phyloP scores from a whole-genome alignment of 345 rosid genomes.

The Gossypium thurberi region DNA sequence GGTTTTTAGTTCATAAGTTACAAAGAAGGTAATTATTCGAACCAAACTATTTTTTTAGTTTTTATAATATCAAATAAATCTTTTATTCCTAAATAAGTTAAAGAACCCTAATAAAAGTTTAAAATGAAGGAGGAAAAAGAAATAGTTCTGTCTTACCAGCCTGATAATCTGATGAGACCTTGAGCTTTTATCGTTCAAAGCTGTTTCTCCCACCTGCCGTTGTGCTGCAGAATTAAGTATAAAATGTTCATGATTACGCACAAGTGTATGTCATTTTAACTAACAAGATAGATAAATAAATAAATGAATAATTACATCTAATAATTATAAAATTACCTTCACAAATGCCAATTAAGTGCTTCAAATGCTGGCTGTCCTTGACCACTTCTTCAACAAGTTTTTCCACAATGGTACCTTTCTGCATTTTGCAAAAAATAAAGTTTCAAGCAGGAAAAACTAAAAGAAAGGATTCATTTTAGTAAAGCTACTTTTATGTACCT shows the following conservation, averaged over 20 bases:
- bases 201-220: slow-evolving; percentile 94
- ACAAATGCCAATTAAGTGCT: slow-evolving; percentile 72
- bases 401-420: slow-evolving; percentile 90
- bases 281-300: neutral
- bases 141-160: slow-evolving; percentile 48
- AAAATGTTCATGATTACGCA: neutral
- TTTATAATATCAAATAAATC: no score
- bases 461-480: neutral
- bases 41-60: neutral
- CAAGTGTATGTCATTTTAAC: neutral
- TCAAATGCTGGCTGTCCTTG: slow-evolving; percentile 63
- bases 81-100: no score
- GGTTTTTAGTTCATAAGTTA: neutral
- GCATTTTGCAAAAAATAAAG: slow-evolving; percentile 19
- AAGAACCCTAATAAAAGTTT: neutral
- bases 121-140: neutral
- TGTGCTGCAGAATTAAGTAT: slow-evolving; percentile 49
- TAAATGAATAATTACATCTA: neutral
- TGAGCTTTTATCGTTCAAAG: slow-evolving; percentile 87
- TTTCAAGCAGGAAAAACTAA: neutral
- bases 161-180: slow-evolving; percentile 96
- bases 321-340: slow-evolving; percentile 49
- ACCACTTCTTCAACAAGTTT: slow-evolving; percentile 79
- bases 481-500: slow-evolving; percentile 40
- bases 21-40: neutral